phyloP scores from a whole-genome alignment of 306 rosid genomes.

The Sindora glabra region DNA sequence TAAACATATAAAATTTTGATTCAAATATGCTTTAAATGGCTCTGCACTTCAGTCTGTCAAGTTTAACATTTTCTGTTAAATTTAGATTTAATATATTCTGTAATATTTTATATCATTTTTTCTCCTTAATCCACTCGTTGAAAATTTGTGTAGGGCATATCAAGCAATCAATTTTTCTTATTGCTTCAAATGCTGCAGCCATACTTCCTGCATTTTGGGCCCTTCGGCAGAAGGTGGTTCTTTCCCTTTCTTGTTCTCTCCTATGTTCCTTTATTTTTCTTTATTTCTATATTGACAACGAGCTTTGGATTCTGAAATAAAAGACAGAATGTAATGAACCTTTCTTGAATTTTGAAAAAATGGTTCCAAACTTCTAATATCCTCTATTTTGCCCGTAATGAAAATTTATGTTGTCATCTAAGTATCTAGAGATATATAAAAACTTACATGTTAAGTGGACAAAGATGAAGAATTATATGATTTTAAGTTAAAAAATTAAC shows the following conservation, averaged over 20 bases:
- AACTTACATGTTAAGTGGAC: too few relatives aligned
- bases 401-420: too few relatives aligned
- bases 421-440: too few relatives aligned
- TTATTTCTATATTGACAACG: not conserved
- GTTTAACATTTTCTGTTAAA: not conserved
- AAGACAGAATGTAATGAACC: too few relatives aligned
- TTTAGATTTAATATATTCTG: not conserved
- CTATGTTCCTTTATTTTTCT: not conserved
- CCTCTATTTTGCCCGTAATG: too few relatives aligned
- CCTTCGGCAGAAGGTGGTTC: conserved; percentile 69
- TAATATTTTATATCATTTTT: not conserved
- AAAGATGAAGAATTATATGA: not conserved
- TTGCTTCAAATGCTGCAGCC: conserved; percentile 83
- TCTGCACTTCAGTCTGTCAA: not conserved
- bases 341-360: too few relatives aligned
- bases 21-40: not conserved
- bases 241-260: not conserved
- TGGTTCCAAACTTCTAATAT: too few relatives aligned
- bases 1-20: not conserved
- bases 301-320: not conserved
- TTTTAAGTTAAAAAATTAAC: not conserved
- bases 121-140: not conserved
- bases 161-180: conserved; percentile 71
- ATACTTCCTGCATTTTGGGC: conserved; percentile 89
- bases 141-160: conserved; percentile 50